Evolutionary conservation across 352 stramenopile genomes (phyloP).

Genomic region (Chrysophaeum taylorii): DNA sequence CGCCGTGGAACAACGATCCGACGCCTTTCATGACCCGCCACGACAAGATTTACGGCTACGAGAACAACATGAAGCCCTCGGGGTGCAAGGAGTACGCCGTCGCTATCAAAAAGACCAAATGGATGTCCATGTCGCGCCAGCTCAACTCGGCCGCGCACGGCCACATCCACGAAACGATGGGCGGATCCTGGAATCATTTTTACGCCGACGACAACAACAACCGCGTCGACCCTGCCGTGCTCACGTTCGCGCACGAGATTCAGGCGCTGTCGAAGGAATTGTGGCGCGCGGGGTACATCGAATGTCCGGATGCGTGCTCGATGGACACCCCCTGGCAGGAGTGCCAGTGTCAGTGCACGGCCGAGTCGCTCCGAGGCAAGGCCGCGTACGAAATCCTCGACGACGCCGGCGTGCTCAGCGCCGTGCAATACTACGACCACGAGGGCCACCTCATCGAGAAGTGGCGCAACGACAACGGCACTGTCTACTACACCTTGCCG

Average conservation of each 20-base stretch:
- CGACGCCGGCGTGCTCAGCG: constrained; percentile 16
- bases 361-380: background rate
- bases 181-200: constrained; percentile 27
- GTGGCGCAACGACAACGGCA: constrained; percentile 14
- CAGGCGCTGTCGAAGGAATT: too few species aligned
- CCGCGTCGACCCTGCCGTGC: too few species aligned
- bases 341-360: constrained; percentile 18
- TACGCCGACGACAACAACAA: constrained; percentile 19
- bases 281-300: constrained; percentile 25
- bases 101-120: background rate
- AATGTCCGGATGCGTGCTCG: constrained; percentile 17
- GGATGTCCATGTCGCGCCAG: background rate
- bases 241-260: too few species aligned
- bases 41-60: constrained; percentile 4
- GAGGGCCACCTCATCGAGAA: constrained; percentile 10
- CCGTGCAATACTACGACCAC: constrained; percentile 23
- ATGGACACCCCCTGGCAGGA: constrained; percentile 15
- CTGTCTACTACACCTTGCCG: constrained; percentile 20
- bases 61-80: constrained; percentile 20
- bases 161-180: constrained; percentile 30
- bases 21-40: constrained; percentile 26
- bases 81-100: constrained; percentile 12
- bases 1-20: constrained; percentile 24
- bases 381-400: constrained; percentile 18
- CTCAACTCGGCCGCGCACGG: constrained; percentile 27